Evolutionary conservation across 257 asterid genomes (phyloP).

Genomic region (Cinchona pubescens): DNA sequence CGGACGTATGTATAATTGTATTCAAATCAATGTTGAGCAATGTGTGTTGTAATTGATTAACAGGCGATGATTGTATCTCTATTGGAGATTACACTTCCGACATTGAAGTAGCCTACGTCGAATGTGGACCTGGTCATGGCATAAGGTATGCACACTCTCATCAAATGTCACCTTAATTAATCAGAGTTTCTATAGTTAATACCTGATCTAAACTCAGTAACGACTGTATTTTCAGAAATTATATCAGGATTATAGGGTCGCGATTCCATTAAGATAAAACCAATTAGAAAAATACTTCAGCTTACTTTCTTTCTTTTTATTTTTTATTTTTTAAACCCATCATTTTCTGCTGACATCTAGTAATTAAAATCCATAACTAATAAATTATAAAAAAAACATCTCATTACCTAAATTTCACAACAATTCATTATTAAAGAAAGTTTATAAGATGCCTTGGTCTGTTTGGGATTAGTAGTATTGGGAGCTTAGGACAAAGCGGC

Average conservation of each 20-base stretch:
- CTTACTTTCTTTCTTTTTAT: too few relatives aligned
- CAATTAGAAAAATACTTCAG: neutral
- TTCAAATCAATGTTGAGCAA: neutral
- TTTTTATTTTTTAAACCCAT: too few relatives aligned
- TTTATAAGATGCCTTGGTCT: neutral
- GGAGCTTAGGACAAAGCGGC: constrained; percentile 67
- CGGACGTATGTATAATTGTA: too few relatives aligned
- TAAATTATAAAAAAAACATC: too few relatives aligned
- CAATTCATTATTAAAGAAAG: too few relatives aligned
- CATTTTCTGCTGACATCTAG: too few relatives aligned
- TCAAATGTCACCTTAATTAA: neutral
- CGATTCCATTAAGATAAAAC: neutral
- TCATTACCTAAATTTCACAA: too few relatives aligned
- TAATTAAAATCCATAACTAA: too few relatives aligned
- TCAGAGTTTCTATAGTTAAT: too few relatives aligned
- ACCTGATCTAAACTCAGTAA: too few relatives aligned
- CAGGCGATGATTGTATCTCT: constrained; percentile 83
- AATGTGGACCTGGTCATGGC: constrained; percentile 88
- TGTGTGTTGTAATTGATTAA: neutral
- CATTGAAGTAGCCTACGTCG: constrained; percentile 37
- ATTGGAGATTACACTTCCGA: constrained; percentile 60
- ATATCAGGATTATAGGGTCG: too few relatives aligned
- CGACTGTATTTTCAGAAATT: too few relatives aligned
- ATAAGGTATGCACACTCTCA: constrained; percentile 41
- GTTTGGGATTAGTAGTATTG: constrained; percentile 45